Evolutionary conservation across 345 rosid genomes (phyloP).

Genomic region (Lumnitzera racemosa): DNA sequence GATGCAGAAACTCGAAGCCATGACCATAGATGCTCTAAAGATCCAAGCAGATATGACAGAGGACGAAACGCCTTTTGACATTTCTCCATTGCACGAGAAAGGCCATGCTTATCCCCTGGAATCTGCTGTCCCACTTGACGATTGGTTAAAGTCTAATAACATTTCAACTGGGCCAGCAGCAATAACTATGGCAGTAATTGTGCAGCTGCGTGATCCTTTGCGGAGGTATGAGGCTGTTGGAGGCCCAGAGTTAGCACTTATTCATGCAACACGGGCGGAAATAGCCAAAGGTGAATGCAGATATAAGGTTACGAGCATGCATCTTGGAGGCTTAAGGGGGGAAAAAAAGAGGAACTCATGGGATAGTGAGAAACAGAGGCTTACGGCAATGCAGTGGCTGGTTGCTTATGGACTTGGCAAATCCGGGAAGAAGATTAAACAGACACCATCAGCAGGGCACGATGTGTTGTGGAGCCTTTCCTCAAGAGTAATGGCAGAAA

Average conservation of each 20-base stretch:
- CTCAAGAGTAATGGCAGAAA: slow-evolving; percentile 84
- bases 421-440: slow-evolving; percentile 47
- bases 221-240: slow-evolving; percentile 90
- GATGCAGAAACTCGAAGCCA: slow-evolving; percentile 72
- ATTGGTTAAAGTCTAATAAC: slow-evolving; percentile 40
- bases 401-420: slow-evolving; percentile 66
- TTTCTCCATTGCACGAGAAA: slow-evolving; percentile 41
- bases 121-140: slow-evolving; percentile 56
- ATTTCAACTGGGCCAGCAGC: slow-evolving; percentile 17
- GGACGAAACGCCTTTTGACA: slow-evolving; percentile 72
- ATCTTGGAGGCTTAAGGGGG: slow-evolving; percentile 59
- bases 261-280: slow-evolving; percentile 36
- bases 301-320: slow-evolving; percentile 54
- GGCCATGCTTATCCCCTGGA: slow-evolving; percentile 38
- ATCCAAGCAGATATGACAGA: slow-evolving; percentile 81
- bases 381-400: slow-evolving; percentile 89
- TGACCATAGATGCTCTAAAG: slow-evolving; percentile 74
- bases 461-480: slow-evolving; percentile 84
- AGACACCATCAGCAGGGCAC: slow-evolving; percentile 26
- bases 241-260: slow-evolving; percentile 51
- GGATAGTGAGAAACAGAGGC: slow-evolving; percentile 66
- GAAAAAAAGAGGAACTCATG: slow-evolving; percentile 38
- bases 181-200: slow-evolving; percentile 37
- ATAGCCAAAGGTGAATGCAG: slow-evolving; percentile 19
- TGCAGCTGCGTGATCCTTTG: slow-evolving; percentile 79